Evolutionary conservation across 192 early-diverging fungal genomes (phyloP), one percentile per base, ranked within the genome.

Genomic region (Mortierella hygrophila): DNA sequence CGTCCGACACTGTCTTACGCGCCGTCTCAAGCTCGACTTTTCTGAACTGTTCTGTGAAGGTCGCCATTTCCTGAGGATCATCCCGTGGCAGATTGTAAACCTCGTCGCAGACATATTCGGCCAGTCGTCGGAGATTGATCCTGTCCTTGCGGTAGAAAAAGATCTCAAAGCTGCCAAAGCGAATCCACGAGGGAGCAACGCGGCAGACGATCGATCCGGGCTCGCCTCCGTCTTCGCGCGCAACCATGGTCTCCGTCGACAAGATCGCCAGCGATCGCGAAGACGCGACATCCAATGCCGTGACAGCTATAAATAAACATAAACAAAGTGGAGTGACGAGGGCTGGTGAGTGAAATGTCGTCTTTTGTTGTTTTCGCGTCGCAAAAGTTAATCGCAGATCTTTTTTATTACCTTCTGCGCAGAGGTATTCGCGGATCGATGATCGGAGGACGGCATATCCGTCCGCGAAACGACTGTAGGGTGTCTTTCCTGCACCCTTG

Each of bases 121-220:
- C 96, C 60, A 98, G 79, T 32, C 85, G 44, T 35, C 88, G 76
- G 18, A 95, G 76, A 68, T 91, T 88, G 4, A 70, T 82, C 54
- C 80, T 84, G 72, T 97, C 93, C 21, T 91, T 91, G 41, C 96
- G 92, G 70, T 93, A 89, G 52, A 92, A 91, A 70, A 94, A 95
- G 63, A 97, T 89, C 79, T 98, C 97, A 80, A 98, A 97, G 32
- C 90, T 94, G 26, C 97, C 97, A 82, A 98, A 96, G 16, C 97
- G 92, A 40, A 98, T 88, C 96, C 96, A 98, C 46, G 93, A 93
- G 3, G 93, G 93, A 0, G 95, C 93, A 29, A 96, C 82, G 23
- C 97, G 92, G 5, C 91, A 89, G 3, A 97, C 94, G 13, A 97
- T 88, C 5, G 96, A 96, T 23, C 96, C 95, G 2, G 87, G 88